phyloP scores from a whole-genome alignment of 2,329 filamentous ascomycete species.

The Chalaropsis thielavioides region DNA sequence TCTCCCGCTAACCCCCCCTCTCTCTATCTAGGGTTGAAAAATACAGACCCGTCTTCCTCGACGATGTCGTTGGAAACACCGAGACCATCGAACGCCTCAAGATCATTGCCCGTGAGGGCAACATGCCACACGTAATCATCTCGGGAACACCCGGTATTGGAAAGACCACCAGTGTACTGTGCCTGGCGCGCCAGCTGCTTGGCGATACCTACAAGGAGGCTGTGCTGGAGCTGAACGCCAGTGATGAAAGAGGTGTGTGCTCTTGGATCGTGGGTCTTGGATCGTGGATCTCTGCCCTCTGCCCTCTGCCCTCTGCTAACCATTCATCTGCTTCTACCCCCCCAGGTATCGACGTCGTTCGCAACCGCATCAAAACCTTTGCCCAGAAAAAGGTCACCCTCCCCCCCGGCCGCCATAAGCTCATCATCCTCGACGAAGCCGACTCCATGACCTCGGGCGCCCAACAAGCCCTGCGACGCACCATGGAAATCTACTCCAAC shows the following conservation, averaged over 20 bases:
- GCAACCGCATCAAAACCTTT: constrained; percentile 95
- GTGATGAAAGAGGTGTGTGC: constrained; percentile 65
- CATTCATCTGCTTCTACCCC: not conserved
- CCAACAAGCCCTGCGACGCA: constrained; percentile 84
- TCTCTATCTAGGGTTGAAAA: constrained; percentile 82
- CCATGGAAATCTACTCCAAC: constrained; percentile 97
- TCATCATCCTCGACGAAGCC: constrained; percentile 94
- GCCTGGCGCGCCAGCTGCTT: constrained; percentile 78
- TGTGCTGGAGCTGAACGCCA: constrained; percentile 89
- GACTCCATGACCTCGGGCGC: constrained; percentile 97
- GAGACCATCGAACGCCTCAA: constrained; percentile 95
- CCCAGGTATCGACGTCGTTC: constrained; percentile 86
- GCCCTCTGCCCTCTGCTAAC: too few relatives aligned
- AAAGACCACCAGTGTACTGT: constrained; percentile 92
- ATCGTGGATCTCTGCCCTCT: too few relatives aligned
- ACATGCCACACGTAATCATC: constrained; percentile 98
- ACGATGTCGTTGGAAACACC: constrained; percentile 94
- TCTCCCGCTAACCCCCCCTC: not conserved
- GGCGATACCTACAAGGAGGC: constrained; percentile 95
- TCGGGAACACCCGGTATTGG: constrained; percentile 99
- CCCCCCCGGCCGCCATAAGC: constrained; percentile 77
- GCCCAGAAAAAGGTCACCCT: constrained; percentile 98
- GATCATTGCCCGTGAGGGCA: constrained; percentile 95
- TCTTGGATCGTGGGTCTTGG: not conserved
- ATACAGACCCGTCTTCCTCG: constrained; percentile 84